Base-by-base conservation (phyloP, 2,329 filamentous ascomycete species). In the Phyllosticta ampelicida region DNA sequence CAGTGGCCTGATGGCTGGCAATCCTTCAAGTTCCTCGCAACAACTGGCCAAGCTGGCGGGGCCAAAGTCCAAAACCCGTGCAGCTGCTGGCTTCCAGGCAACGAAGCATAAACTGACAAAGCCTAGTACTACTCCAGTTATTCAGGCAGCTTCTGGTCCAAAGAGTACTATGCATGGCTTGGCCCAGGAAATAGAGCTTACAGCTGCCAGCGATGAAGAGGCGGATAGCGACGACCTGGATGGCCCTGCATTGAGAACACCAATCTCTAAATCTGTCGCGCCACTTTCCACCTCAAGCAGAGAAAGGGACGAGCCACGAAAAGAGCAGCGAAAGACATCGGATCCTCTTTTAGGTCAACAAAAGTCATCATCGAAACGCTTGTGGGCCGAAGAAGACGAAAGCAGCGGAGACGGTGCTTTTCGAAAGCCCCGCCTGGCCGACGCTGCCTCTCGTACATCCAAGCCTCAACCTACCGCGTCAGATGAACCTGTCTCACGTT, bases 1-100 rank as follows among this genome's bases (percentile, higher is more conserved):
- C 18, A 67, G 69, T 13, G 66, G 65, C 1, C 60, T 73, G 30
- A 73, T 73, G 71, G 66, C 61, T 10, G 63, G 61, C 2, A 51
- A 48, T 16, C 62, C 61, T 21, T 64, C 65, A 29, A 61, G 62
- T 19, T 55, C 61, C 8, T 56, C 58, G 18, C 66, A 62, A 48
- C 62, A 63, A 53, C 54, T 67, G 51, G 57, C 62, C 5, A 61
- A 60, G 6, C 11, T 69, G 16, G 44, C 61, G 10, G 58, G 58
- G 18, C 44, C 53, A 5, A 60, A 55, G 28, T 54, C 57, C 9
- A 60, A 61, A 11, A 61, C 57, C 1, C 49, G 60, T 18, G 60
- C 58, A 5, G 60, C 60, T 8, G 60, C 60, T 26, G 60, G 60
- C 23, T 61, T 51, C 36, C 21, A 5, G 13, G 10, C 10, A n/a